Percentiles rank a stretch among this genome's conserved stretches.
Conservation (phyloP, 306 rosid species). For the Trifolium pratense region DNA sequence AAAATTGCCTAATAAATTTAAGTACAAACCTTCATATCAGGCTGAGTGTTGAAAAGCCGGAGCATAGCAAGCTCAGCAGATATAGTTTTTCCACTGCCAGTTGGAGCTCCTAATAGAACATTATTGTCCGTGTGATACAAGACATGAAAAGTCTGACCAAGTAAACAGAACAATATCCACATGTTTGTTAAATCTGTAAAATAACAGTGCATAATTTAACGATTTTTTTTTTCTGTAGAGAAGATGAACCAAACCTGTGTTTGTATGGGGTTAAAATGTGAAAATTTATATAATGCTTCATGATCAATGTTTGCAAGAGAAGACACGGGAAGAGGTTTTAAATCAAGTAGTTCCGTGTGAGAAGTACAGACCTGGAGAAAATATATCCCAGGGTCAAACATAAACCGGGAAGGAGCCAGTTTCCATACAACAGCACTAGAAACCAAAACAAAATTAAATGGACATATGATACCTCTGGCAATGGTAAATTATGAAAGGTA, state of each 20-base stretch:
- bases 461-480: slow-evolving; percentile 73
- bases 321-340: slow-evolving; percentile 90
- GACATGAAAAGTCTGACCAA: slow-evolving; percentile 82
- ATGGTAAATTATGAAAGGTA: slow-evolving; percentile 80
- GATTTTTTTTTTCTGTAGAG: slow-evolving; percentile 22
- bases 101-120: slow-evolving; percentile 96
- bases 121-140: slow-evolving; percentile 89
- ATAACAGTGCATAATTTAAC: slow-evolving; percentile 22
- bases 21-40: slow-evolving; percentile 89
- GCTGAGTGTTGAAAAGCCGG: slow-evolving; percentile 85
- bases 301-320: slow-evolving; percentile 76
- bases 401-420: slow-evolving; percentile 37
- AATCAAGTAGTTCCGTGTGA: slow-evolving; percentile 92
- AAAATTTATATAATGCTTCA: slow-evolving; percentile 78
- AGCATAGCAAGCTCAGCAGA: slow-evolving; percentile 99
- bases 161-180: slow-evolving; percentile 33
- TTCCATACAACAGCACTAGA: slow-evolving; percentile 14
- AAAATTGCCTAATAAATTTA: slow-evolving; percentile 31
- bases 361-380: slow-evolving; percentile 72
- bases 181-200: slow-evolving; percentile 27
- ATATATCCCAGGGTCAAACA: slow-evolving; percentile 44
- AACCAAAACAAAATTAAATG: slow-evolving; percentile 28
- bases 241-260: slow-evolving; percentile 75
- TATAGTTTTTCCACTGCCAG: slow-evolving; percentile 99
- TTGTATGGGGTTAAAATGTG: slow-evolving; percentile 98